Conservation (phyloP, 768 basidiomycete genomes). For the Suillus plorans region DNA sequence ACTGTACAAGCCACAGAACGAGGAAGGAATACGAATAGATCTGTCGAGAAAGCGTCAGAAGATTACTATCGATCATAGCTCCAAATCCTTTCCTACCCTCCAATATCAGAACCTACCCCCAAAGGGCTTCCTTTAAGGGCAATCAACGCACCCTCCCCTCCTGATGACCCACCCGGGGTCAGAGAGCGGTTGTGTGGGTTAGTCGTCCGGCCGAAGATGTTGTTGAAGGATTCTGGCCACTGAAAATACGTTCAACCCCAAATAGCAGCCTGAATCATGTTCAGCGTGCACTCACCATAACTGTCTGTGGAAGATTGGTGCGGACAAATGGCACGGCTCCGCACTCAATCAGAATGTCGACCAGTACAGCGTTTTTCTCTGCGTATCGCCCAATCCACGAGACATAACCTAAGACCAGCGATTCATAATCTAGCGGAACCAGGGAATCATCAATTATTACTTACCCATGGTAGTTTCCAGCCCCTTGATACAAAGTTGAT, state of each 20-base stretch:
- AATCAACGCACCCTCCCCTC: slow-evolving; percentile 82
- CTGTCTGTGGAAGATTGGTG: slow-evolving; percentile 76
- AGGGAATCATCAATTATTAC: neutral
- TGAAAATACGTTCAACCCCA: slow-evolving; percentile 22
- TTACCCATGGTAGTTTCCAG: slow-evolving; percentile 62
- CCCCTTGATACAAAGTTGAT: slow-evolving; percentile 68
- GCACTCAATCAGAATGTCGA: slow-evolving; percentile 58
- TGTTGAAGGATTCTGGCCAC: slow-evolving; percentile 80
- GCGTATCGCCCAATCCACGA: slow-evolving; percentile 67
- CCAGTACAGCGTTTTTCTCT: slow-evolving; percentile 58
- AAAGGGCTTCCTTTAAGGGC: slow-evolving; percentile 43
- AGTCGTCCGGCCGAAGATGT: slow-evolving; percentile 73
- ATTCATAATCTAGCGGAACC: neutral
- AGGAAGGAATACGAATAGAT: slow-evolving; percentile 69
- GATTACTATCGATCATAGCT: neutral
- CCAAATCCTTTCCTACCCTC: slow-evolving; percentile 46
- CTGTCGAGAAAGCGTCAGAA: slow-evolving; percentile 31
- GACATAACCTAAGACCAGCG: slow-evolving; percentile 46
- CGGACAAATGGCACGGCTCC: slow-evolving; percentile 74
- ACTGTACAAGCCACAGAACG: slow-evolving; percentile 68
- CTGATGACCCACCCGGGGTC: slow-evolving; percentile 79
- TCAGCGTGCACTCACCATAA: slow-evolving; percentile 49
- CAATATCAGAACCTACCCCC: slow-evolving; percentile 81
- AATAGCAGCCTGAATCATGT: neutral
- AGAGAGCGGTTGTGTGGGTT: slow-evolving; percentile 77